phyloP scores from a whole-genome alignment of 2,329 filamentous ascomycete species.

The Stemphylium vesicarium region DNA sequence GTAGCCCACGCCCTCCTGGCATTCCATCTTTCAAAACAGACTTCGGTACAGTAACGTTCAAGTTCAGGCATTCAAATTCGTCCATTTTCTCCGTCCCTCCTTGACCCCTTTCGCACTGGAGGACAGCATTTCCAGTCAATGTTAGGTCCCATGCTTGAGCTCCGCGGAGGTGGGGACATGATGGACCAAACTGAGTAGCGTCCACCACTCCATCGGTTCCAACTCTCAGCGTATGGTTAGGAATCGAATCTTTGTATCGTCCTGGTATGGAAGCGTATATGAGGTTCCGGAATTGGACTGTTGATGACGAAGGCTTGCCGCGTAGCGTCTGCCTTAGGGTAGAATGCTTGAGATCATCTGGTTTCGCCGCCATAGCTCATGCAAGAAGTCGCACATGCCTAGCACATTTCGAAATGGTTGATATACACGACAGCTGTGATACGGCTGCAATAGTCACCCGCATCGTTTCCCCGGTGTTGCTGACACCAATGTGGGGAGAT shows the following conservation, averaged over 20 bases:
- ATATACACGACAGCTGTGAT: neutral
- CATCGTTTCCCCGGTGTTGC: neutral
- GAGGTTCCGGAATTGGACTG: constrained; percentile 44
- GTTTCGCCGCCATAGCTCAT: neutral
- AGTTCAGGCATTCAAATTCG: constrained; percentile 46
- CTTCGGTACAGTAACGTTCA: constrained; percentile 44
- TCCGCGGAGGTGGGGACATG: constrained; percentile 45
- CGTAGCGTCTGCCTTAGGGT: constrained; percentile 24
- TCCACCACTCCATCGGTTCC: constrained; percentile 29
- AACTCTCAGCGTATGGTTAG: constrained; percentile 13
- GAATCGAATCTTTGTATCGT: constrained; percentile 41
- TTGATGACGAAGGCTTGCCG: constrained; percentile 24
- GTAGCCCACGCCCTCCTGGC: constrained; percentile 39
- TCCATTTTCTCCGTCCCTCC: constrained; percentile 30
- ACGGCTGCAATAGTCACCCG: neutral
- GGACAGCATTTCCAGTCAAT: constrained; percentile 26
- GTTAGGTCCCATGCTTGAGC: constrained; percentile 38
- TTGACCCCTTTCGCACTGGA: constrained; percentile 23
- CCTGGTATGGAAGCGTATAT: constrained; percentile 46
- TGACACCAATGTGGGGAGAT: constrained; percentile 9
- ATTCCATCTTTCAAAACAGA: neutral
- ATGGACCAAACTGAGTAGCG: constrained; percentile 46
- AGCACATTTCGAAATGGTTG: neutral
- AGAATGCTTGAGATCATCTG: constrained; percentile 15
- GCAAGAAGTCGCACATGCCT: neutral